Evolutionary conservation across 371 early-diverging fungal species (phyloP).

Genomic region (Syncephalastrum contaminatum): DNA sequence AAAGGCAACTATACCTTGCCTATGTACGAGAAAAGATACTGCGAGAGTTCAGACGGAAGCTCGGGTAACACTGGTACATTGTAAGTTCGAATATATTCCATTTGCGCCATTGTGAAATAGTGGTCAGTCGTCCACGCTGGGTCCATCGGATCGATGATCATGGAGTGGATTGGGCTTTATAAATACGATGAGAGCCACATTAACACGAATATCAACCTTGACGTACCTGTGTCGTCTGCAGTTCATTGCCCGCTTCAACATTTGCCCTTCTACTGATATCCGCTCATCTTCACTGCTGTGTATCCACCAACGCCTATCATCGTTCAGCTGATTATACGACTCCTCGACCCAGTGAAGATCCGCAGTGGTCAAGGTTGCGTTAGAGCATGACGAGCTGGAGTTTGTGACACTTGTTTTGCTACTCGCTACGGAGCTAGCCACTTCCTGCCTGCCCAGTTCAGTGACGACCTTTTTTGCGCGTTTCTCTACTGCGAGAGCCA

Average conservation of each 20-base stretch:
- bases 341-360: too few species aligned
- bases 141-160: constrained; percentile 9
- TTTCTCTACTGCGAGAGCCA: too few species aligned
- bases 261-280: background rate
- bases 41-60: background rate
- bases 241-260: background rate
- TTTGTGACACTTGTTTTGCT: too few species aligned
- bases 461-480: too few species aligned
- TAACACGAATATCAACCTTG: background rate
- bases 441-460: too few species aligned
- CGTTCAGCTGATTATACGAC: background rate
- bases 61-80: background rate
- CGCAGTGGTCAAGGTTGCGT: too few species aligned
- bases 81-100: background rate
- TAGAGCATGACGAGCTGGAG: too few species aligned
- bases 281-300: background rate
- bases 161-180: background rate
- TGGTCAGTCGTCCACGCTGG: background rate
- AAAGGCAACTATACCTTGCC: constrained; percentile 4
- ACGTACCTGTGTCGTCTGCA: constrained; percentile 2
- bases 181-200: background rate
- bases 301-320: background rate
- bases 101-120: background rate
- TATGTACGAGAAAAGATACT: constrained; percentile 4
- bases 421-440: too few species aligned